Evolutionary conservation across 176 grass and related monocot species (phyloP), one percentile per base, ranked within the genome.

Genomic region (Oryza meridionalis): DNA sequence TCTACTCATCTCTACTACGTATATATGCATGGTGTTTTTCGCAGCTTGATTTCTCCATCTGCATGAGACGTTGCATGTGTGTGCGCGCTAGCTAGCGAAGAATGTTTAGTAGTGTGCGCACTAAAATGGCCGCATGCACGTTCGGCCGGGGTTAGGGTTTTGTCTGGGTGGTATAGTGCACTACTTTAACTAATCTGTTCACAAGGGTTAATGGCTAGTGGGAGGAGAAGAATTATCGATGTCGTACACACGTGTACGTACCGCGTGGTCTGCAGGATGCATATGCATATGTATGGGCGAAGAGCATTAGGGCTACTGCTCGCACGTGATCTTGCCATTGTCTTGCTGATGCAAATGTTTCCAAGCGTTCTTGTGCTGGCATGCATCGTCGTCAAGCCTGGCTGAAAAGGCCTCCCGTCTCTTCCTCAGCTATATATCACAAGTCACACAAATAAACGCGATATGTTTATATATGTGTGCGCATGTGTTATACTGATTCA

Each of bases 261-360:
- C 21, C 0, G 16, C 4, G 51, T 58, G 12, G 19, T 8, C 38
- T 40, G 38, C 5, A 58, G 53, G 53, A 51, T 51, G 12, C 38
- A 40, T 46, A 9, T 3, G 29, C 29, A 31, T 46, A 12, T 47
- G 46, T 16, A 51, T 51, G 49, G 49, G 49, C 51, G 51, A 21
- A 58, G 51, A 58, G 16, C 51, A 58, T 58, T 58, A 58, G 51
- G 51, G 51, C 51, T 24, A 86, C 88, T 88, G 85, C 82, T 40
- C 66, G 47, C 92, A 86, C 87, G 85, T 87, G 91, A 93, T 79
- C 38, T n/a, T 64, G 31, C 82, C 80, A 74, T 80, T 70, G 81
- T 84, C 77, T 64, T 72, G 50, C 51, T 15, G 80, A 55, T 78
- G 81, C 63, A 72, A 86, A 86, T 74, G 32, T 71, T 71, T 65